Conservation (phyloP, 768 basidiomycete species). For the Lactarius akahatsu region DNA sequence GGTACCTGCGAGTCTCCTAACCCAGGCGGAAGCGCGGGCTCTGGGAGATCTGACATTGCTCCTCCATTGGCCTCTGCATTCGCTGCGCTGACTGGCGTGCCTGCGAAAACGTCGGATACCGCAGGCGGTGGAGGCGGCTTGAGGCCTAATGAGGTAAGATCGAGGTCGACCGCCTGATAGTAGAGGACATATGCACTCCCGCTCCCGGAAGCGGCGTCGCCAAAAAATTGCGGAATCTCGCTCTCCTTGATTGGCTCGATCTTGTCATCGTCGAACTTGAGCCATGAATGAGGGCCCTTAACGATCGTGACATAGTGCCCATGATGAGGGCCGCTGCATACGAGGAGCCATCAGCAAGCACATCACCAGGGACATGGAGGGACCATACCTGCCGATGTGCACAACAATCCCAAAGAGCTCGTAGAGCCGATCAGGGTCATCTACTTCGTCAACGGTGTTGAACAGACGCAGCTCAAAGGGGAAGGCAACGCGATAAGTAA, state of each 20-base stretch:
- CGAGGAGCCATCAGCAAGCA: conserved; percentile 15
- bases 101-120: conserved; percentile 25
- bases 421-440: conserved; percentile 90
- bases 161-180: conserved; percentile 91
- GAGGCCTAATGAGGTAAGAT: conserved; percentile 69
- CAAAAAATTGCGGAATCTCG: conserved; percentile 93
- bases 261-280: conserved; percentile 93
- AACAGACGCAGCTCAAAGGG: conserved; percentile 92
- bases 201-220: conserved; percentile 81
- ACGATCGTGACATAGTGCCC: conserved; percentile 98
- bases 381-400: conserved; percentile 92
- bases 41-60: conserved; percentile 6
- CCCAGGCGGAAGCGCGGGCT: conserved; percentile 22
- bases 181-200: conserved; percentile 96
- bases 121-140: conserved; percentile 37
- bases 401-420: conserved; percentile 96
- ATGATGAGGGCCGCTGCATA: conserved; percentile 87
- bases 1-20: conserved; percentile 7
- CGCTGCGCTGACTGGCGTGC: background rate
- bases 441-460: conserved; percentile 93
- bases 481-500: conserved; percentile 95
- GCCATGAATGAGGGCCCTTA: conserved; percentile 78
- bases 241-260: conserved; percentile 84
- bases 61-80: conserved; percentile 1
- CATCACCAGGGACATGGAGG: background rate